Evolutionary conservation across 176 grass and related monocot genomes (phyloP).

Genomic region (Canna indica): DNA sequence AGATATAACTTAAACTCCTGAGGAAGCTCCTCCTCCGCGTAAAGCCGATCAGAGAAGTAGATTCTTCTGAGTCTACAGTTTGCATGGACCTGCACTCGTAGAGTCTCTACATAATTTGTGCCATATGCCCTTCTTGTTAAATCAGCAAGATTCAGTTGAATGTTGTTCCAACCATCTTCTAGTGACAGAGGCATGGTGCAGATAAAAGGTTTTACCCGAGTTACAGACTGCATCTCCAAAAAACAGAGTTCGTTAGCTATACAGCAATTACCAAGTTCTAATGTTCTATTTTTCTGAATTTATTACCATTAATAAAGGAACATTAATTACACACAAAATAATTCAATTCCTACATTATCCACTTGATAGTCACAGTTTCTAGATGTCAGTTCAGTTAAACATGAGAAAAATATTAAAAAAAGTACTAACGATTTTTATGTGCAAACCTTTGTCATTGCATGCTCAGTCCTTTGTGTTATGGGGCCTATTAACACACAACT

Average conservation of each 20-base stretch:
- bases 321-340: neutral
- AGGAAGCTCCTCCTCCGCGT: conserved; percentile 87
- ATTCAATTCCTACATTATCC: neutral
- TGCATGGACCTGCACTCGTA: conserved; percentile 85
- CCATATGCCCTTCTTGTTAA: conserved; percentile 77
- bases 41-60: conserved; percentile 74
- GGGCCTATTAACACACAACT: too few species aligned
- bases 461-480: neutral
- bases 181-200: conserved; percentile 87
- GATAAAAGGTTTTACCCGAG: conserved; percentile 82
- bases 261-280: neutral
- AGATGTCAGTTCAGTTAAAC: neutral
- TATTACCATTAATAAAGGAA: neutral
- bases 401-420: neutral
- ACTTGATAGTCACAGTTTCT: neutral
- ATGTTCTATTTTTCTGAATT: neutral
- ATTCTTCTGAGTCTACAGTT: conserved; percentile 83
- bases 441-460: neutral
- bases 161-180: conserved; percentile 86
- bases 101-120: conserved; percentile 82
- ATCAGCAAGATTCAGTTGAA: conserved; percentile 74
- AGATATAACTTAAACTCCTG: conserved; percentile 89
- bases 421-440: too few species aligned
- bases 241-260: neutral
- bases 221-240: conserved; percentile 40